Percentiles rank a stretch among this genome's conserved stretches.
These are phyloP conservation scores for Rhizopogon vinicolor DNA, from an alignment of 768 basidiomycete species.

Conservation along the genomic window DNA sequence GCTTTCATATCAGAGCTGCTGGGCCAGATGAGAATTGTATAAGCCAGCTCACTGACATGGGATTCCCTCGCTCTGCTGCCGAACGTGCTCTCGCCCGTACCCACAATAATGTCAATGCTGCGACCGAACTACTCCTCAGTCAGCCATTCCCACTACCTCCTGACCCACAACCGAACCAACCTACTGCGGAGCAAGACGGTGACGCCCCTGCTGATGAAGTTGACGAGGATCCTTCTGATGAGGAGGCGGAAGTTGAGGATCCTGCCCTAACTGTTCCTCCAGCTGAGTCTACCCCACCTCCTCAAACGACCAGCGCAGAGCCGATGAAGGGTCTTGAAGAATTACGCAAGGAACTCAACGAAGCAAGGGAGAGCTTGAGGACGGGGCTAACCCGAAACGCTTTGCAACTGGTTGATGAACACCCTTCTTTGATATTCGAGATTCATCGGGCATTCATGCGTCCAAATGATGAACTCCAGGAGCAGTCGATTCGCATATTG, in stretches of 20 bases:
- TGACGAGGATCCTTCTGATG: slow-evolving; percentile 19
- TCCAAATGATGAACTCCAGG: slow-evolving; percentile 50
- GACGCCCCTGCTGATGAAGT: slow-evolving; percentile 25
- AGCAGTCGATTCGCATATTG: slow-evolving; percentile 64
- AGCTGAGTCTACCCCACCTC: slow-evolving; percentile 10
- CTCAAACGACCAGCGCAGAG: slow-evolving; percentile 12
- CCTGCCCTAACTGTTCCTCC: slow-evolving; percentile 6
- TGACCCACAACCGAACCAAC: slow-evolving; percentile 43
- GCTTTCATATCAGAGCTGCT: slow-evolving; percentile 28
- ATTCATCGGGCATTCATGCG: slow-evolving; percentile 79
- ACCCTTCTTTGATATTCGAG: slow-evolving; percentile 86
- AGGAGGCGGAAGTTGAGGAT: slow-evolving; percentile 23
- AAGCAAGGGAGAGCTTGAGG: slow-evolving; percentile 61
- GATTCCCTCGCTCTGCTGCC: slow-evolving; percentile 86
- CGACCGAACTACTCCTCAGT: slow-evolving; percentile 80
- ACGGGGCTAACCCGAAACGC: slow-evolving; percentile 63
- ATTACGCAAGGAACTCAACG: slow-evolving; percentile 62
- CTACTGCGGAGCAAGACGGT: slow-evolving; percentile 13
- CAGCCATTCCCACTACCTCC: slow-evolving; percentile 77
- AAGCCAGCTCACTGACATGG: slow-evolving; percentile 90
- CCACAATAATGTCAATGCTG: slow-evolving; percentile 84
- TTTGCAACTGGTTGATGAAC: slow-evolving; percentile 78
- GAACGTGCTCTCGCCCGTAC: slow-evolving; percentile 80
- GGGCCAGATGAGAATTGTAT: slow-evolving; percentile 76
- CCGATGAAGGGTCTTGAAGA: slow-evolving; percentile 50